Conservation (phyloP, 1,284 basidiomycete genomes). For the Entoloma clypeatum region DNA sequence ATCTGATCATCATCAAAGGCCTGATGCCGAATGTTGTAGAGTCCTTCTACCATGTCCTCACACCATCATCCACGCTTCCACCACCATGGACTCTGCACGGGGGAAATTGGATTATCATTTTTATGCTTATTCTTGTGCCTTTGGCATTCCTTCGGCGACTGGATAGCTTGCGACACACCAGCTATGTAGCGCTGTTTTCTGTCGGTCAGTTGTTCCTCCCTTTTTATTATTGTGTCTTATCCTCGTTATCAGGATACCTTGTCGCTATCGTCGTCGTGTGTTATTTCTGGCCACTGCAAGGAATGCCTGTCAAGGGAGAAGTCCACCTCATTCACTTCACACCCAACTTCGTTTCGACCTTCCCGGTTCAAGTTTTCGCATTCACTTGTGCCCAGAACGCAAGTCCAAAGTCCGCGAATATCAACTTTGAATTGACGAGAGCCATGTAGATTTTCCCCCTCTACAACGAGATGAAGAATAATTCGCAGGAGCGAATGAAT, state of each 20-base stretch:
- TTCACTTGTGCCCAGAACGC: slow-evolving; percentile 93
- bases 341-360: slow-evolving; percentile 77
- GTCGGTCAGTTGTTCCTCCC: slow-evolving; percentile 53
- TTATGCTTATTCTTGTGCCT: slow-evolving; percentile 84
- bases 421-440: too few species aligned
- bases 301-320: slow-evolving; percentile 59
- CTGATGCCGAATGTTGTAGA: slow-evolving; percentile 92
- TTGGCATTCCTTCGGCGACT: slow-evolving; percentile 84
- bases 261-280: slow-evolving; percentile 70
- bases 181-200: slow-evolving; percentile 84
- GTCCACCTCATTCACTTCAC: slow-evolving; percentile 69
- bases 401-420: slow-evolving; percentile 28
- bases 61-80: slow-evolving; percentile 58
- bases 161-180: slow-evolving; percentile 80
- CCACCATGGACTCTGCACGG: slow-evolving; percentile 76
- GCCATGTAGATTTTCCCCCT: slow-evolving; percentile 78
- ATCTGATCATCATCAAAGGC: slow-evolving; percentile 92
- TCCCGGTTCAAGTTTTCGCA: slow-evolving; percentile 95
- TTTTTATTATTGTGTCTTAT: not conserved
- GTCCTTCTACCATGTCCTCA: slow-evolving; percentile 77
- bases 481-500: slow-evolving; percentile 84
- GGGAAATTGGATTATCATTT: slow-evolving; percentile 77
- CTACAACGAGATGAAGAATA: slow-evolving; percentile 87
- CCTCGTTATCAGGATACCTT: slow-evolving; percentile 54
- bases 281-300: slow-evolving; percentile 69